phyloP scores from a whole-genome alignment of 1,284 basidiomycete genomes.

The Ceratobasidium sp. region DNA sequence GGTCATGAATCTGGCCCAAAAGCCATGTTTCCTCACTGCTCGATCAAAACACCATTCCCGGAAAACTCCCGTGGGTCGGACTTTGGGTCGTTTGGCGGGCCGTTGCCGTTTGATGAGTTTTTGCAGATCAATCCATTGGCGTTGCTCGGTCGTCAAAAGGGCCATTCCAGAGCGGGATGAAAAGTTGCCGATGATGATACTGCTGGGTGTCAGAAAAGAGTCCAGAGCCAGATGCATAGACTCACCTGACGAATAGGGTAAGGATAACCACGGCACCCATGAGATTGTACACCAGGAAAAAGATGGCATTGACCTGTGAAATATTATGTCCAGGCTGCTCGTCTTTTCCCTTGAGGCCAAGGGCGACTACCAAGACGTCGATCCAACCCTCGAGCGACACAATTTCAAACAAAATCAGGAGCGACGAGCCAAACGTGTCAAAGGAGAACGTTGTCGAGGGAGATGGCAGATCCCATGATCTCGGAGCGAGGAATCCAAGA shows the following conservation, averaged over 20 bases:
- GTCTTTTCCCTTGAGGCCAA: slow-evolving; percentile 75
- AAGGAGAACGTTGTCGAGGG: slow-evolving; percentile 89
- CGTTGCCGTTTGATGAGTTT: slow-evolving; percentile 87
- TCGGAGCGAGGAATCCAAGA: slow-evolving; percentile 77
- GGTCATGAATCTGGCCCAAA: slow-evolving; percentile 90
- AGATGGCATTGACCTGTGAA: slow-evolving; percentile 84
- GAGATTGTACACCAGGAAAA: slow-evolving; percentile 93
- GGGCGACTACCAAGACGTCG: slow-evolving; percentile 85
- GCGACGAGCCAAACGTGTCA: slow-evolving; percentile 83
- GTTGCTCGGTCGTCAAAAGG: slow-evolving; percentile 84
- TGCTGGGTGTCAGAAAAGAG: slow-evolving; percentile 47
- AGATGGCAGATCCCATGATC: slow-evolving; percentile 87
- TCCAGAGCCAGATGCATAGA: slow-evolving; percentile 11
- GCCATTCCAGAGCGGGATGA: slow-evolving; percentile 83
- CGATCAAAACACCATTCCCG: slow-evolving; percentile 92
- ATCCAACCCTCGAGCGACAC: slow-evolving; percentile 97
- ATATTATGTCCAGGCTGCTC: slow-evolving; percentile 75
- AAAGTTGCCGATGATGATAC: slow-evolving; percentile 97
- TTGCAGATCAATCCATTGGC: slow-evolving; percentile 94
- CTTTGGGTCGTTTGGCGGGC: slow-evolving; percentile 81
- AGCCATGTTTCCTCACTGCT: slow-evolving; percentile 90
- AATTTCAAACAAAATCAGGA: slow-evolving; percentile 96
- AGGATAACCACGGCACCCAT: slow-evolving; percentile 90
- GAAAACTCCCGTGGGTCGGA: slow-evolving; percentile 61
- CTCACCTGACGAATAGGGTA: slow-evolving; percentile 85